phyloP scores from a whole-genome alignment of 139 green algal species.

The Chlamydomonas incerta region DNA sequence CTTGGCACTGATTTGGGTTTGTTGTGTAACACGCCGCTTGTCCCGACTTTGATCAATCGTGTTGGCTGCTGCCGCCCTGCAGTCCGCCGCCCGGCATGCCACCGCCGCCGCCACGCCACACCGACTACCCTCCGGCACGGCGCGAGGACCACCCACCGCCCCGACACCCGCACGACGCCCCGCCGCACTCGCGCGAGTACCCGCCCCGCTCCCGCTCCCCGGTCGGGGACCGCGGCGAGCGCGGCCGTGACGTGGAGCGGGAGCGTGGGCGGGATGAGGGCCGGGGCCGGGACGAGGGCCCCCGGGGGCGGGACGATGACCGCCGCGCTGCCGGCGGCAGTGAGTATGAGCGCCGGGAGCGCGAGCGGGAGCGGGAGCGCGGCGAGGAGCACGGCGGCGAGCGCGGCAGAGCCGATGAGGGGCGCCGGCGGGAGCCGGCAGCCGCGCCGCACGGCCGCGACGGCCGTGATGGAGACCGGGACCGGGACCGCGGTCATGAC shows the following conservation, averaged over 20 bases:
- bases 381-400: not conserved
- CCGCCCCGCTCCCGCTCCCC: no score
- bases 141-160: no score
- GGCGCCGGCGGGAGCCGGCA: not conserved
- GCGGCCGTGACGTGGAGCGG: not conserved
- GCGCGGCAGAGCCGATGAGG: not conserved
- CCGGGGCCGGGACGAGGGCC: not conserved
- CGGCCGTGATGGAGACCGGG: not conserved
- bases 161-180: no score
- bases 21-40: no score
- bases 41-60: no score
- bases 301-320: not conserved
- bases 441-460: not conserved
- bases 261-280: not conserved
- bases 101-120: no score
- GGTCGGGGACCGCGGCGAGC: no score
- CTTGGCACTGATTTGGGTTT: no score
- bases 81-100: no score
- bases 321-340: not conserved
- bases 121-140: no score
- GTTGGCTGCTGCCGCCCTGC: no score
- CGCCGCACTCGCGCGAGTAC: no score
- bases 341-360: not conserved
- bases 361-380: conserved; percentile 1
- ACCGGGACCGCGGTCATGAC: not conserved